Percentiles rank a stretch among this genome's conserved stretches.
phyloP scores from a whole-genome alignment of 2,329 filamentous ascomycete species.

The Phialophora macrospora region DNA sequence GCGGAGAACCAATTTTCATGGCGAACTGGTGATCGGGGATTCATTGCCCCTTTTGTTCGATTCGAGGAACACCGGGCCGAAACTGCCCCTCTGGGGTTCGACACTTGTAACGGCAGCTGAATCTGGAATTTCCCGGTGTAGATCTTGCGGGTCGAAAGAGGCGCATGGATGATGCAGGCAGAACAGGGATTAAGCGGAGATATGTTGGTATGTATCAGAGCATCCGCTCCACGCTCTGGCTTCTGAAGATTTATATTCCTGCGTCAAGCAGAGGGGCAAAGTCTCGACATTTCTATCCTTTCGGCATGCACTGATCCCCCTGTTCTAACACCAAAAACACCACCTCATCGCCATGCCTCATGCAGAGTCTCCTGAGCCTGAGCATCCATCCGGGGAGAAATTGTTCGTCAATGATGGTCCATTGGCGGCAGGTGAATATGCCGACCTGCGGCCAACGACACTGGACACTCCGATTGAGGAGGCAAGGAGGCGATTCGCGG shows the following conservation, averaged over 20 bases:
- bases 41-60: conserved; percentile 13
- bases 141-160: conserved; percentile 7
- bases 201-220: background rate
- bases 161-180: background rate
- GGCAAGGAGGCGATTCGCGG: conserved; percentile 52
- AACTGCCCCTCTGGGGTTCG: conserved; percentile 1
- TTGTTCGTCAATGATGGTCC: conserved; percentile 55
- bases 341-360: conserved; percentile 29
- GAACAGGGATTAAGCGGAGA: background rate
- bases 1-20: conserved; percentile 3
- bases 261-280: background rate
- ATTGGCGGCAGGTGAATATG: conserved; percentile 53
- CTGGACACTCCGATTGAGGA: conserved; percentile 55
- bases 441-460: conserved; percentile 50
- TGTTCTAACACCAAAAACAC: background rate
- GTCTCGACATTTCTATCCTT: background rate
- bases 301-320: background rate
- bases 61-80: background rate
- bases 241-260: conserved; percentile 1
- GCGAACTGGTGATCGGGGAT: conserved; percentile 7
- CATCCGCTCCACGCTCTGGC: background rate
- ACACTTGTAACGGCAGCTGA: background rate
- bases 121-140: conserved; percentile 13
- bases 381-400: conserved; percentile 16
- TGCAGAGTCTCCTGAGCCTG: conserved; percentile 16